A percentile compares a stretch with the other conserved stretches of the same genome.
Conservation (phyloP, 768 basidiomycete genomes). For the Collybia nuda region DNA sequence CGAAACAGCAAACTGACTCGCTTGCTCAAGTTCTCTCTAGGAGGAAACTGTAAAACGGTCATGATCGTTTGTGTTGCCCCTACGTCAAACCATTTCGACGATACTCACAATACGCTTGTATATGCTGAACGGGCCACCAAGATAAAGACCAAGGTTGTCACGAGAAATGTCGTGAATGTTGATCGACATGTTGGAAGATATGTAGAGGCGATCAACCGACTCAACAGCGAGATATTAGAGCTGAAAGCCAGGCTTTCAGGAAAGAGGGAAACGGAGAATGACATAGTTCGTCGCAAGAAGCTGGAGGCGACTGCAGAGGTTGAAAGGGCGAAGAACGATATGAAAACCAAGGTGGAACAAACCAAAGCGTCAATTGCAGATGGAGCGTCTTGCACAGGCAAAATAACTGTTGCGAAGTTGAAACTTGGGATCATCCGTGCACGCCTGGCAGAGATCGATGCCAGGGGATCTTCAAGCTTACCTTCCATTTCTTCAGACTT, state of each 20-base stretch:
- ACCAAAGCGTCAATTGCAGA: conserved; percentile 70
- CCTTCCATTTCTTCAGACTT: conserved; percentile 50
- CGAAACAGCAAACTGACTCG: conserved; percentile 98
- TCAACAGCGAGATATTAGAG: conserved; percentile 80
- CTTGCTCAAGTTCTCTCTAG: conserved; percentile 94
- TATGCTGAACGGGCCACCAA: conserved; percentile 98
- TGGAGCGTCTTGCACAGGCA: conserved; percentile 73
- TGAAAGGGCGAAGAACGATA: conserved; percentile 70
- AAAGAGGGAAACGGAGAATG: conserved; percentile 61
- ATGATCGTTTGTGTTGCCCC: conserved; percentile 99
- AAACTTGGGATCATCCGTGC: conserved; percentile 65
- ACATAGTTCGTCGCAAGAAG: conserved; percentile 64
- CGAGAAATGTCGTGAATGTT: conserved; percentile 92
- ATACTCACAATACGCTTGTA: conserved; percentile 96
- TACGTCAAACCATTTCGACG: conserved; percentile 93
- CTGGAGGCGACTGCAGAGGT: conserved; percentile 73
- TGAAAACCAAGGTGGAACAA: conserved; percentile 70
- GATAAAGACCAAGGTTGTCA: conserved; percentile 97
- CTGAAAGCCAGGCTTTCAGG: conserved; percentile 85
- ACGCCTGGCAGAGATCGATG: conserved; percentile 59
- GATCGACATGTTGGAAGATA: conserved; percentile 95
- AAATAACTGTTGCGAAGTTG: conserved; percentile 65
- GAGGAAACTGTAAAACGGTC: conserved; percentile 98
- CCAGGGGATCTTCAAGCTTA: conserved; percentile 33
- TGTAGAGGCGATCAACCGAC: conserved; percentile 89